Conservation (phyloP, 2,329 filamentous ascomycete species). For the Trichoderma citrinoviride region DNA sequence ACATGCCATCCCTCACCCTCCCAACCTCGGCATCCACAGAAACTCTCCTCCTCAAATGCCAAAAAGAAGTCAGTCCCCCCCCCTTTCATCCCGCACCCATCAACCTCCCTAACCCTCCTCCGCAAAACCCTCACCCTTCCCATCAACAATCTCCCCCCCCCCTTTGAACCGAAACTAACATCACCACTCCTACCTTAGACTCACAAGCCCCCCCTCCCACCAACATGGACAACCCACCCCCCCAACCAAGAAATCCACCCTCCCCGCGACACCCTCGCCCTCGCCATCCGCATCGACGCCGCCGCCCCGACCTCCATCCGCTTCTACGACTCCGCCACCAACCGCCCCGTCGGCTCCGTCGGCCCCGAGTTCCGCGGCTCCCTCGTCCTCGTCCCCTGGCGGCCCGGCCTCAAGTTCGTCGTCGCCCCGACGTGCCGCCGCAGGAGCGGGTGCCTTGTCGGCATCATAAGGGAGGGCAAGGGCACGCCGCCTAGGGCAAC, state of each 20-base stretch:
- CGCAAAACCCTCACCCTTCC: neutral
- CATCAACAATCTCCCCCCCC: too few species aligned
- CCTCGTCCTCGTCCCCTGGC: constrained; percentile 15
- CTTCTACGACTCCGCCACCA: neutral
- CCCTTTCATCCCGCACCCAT: neutral
- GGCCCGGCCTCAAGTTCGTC: constrained; percentile 4
- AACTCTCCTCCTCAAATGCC: constrained; percentile 16
- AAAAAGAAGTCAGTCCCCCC: constrained; percentile 7
- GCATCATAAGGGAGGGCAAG: neutral
- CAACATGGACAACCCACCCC: constrained; percentile 14
- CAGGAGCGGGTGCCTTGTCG: constrained; percentile 2
- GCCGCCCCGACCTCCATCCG: neutral
- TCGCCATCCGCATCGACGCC: constrained; percentile 15
- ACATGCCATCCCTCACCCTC: neutral
- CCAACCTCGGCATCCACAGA: constrained; percentile 9
- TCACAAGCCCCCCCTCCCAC: constrained; percentile 7
- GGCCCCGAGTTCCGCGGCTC: constrained; percentile 16
- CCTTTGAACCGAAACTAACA: neutral
- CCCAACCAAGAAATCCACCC: constrained; percentile 3
- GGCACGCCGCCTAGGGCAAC: too few species aligned
- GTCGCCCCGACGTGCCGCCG: neutral
- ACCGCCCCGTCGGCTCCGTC: constrained; percentile 15
- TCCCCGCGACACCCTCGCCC: constrained; percentile 6
- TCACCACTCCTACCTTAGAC: neutral
- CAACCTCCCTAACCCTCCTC: neutral